phyloP scores from a whole-genome alignment of 2,329 filamentous ascomycete genomes.

The Rachicladosporium sp. region DNA sequence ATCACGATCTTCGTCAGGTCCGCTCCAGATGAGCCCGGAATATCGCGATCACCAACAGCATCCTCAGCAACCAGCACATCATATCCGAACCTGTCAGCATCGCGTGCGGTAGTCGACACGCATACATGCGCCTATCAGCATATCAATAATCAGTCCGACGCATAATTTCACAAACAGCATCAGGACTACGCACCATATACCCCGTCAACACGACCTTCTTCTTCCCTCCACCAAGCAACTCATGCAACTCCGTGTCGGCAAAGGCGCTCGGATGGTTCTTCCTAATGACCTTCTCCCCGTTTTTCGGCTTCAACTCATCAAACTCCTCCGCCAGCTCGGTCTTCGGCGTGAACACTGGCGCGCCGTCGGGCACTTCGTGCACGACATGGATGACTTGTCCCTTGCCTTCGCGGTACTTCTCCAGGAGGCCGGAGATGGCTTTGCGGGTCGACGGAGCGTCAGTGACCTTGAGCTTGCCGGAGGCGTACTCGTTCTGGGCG shows the following conservation, averaged over 20 bases:
- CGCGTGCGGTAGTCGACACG: constrained; percentile 49
- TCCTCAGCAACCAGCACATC: constrained; percentile 51
- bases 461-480: constrained; percentile 44
- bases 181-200: constrained; percentile 36
- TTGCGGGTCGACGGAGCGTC: constrained; percentile 42
- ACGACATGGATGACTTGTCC: constrained; percentile 50
- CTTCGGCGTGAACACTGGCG: constrained; percentile 53
- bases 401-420: constrained; percentile 43
- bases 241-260: constrained; percentile 46
- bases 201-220: constrained; percentile 51
- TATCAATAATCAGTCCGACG: neutral
- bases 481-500: constrained; percentile 56
- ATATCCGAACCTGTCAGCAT: constrained; percentile 48
- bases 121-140: constrained; percentile 47
- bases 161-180: neutral
- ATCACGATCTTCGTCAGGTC: constrained; percentile 43
- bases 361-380: constrained; percentile 46
- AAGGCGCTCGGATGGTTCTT: constrained; percentile 51
- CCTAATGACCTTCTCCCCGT: constrained; percentile 44
- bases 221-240: constrained; percentile 38
- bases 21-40: constrained; percentile 47
- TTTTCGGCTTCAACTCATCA: constrained; percentile 42
- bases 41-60: constrained; percentile 53
- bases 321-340: constrained; percentile 50
- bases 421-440: constrained; percentile 44